A percentile compares a stretch with the other conserved stretches of the same genome.
phyloP scores from a whole-genome alignment of 768 basidiomycete genomes.

The Ramaria rubella region DNA sequence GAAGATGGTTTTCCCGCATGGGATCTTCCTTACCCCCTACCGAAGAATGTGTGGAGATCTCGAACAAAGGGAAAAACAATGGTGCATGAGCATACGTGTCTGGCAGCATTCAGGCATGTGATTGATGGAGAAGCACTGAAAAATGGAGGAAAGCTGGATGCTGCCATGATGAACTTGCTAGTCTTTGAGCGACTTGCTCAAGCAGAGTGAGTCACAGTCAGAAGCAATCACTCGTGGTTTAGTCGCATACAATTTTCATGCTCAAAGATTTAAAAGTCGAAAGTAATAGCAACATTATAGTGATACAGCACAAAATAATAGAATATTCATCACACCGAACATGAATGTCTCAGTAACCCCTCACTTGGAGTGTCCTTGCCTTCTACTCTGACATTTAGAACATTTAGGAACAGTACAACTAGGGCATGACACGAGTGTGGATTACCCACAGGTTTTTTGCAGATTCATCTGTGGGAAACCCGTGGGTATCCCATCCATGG shows the following conservation, averaged over 20 bases:
- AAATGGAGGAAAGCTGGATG: neutral
- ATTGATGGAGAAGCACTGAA: neutral
- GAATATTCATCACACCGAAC: neutral
- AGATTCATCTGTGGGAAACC: no score
- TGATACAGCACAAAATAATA: no score
- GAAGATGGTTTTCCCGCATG: neutral
- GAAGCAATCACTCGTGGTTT: neutral
- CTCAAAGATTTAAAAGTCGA: neutral
- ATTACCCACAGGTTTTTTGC: no score
- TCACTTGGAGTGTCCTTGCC: neutral
- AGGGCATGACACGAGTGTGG: no score
- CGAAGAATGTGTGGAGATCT: neutral
- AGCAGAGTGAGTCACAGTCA: neutral
- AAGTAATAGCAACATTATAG: no score
- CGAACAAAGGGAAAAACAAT: neutral
- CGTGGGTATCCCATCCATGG: no score
- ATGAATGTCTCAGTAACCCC: neutral
- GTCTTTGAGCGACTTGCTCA: neutral
- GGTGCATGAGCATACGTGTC: neutral
- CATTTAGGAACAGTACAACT: no score
- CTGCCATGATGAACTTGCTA: neutral
- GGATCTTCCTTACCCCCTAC: neutral
- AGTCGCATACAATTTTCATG: neutral
- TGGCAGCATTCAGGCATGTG: neutral
- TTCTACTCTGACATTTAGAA: neutral